Base-by-base conservation (phyloP, 1,284 basidiomycete species). In the Mrakiaceae sp. region DNA sequence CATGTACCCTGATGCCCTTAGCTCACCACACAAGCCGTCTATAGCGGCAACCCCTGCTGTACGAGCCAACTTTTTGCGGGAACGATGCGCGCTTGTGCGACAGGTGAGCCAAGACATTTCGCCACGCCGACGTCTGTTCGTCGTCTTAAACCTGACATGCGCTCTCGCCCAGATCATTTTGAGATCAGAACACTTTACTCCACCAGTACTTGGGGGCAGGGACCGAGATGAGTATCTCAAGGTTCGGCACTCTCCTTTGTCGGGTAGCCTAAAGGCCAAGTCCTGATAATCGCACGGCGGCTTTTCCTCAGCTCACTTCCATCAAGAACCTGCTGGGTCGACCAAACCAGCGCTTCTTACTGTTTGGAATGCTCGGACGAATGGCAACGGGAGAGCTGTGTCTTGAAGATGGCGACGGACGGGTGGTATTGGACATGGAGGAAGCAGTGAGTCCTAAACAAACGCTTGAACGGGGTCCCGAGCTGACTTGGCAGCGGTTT, bases 301-400 rank as follows among this genome's bases (percentile, higher is more conserved):
- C 6, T 10, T 53, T 16, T 47, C 4, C n/a, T 3, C 69, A 95
- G 90, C 79, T 99, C 39, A 93, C 88, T 69, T 95, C 95, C 2
- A 98, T 92, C 5, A 96, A 97, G 75, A 95, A 99, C 73, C 80
- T 99, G 8, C 81, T 98, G 0, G 96, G 96, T 6, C 82, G 96
- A 63, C 85, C 89, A 39, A 89, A 90, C 7, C 85, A 94, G 64
- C 83, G 91, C 12, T 99, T 98, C 76, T 78, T 98, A 55, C 81
- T 99, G 3, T 86, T 98, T 58, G 96, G 96, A 12, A 92, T 98
- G 86, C 82, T 99, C 4, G 81, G 85, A 1, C 87, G 93, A 68
- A 86, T 88, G 64, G 90, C 92, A 70, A 90, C 96, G 75, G 94
- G 94, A 0, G 85, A 84, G 69, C 78, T 97, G 58, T 93, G 87